Evolutionary conservation across 176 grass and related monocot genomes (phyloP), one percentile per base, ranked within the genome.

Genomic region (Triticum aestivum): DNA sequence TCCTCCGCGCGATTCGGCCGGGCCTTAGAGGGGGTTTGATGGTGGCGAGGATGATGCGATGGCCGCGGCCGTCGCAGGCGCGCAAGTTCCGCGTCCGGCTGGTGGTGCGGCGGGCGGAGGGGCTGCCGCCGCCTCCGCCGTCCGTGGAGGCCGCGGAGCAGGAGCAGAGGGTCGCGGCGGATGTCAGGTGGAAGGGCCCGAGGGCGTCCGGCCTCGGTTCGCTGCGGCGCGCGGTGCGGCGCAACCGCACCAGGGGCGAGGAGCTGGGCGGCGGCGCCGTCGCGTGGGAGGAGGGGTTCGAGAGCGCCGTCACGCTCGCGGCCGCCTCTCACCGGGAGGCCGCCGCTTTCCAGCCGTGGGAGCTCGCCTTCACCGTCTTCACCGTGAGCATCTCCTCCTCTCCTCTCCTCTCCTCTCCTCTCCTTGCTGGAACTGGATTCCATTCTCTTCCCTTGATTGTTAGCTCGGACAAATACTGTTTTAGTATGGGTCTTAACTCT

Each of bases 221-320:
- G 87, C 89, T 99, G 79, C 86, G 94, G 72, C 89, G 97, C 63
- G 89, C 80, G 65, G 83, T 97, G 86, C 86, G 88, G 87, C 93
- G 94, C 86, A 91, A 93, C 88, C 90, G 92, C 89, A 99, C 97
- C 69, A 85, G 89, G 78, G 96, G 86, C 85, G 97, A 84, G 78
- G 67, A 44, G 4, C 80, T 13, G 44, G 30, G 13, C 39, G 42
- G 59, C 3, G 29, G 7, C 47, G 34, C 33, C n/a, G 78, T 69
- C 9, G 68, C 61, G 52, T 99, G 94, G 97, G 92, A 99, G 34
- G 97, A 99, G 82, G 97, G 89, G 83, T 99, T 99, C 80, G 90
- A 90, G 61, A 90, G 87, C 78, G 86, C 84, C 9, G 90, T 92
- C 11, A 91, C 92, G 54, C 90, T 99, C 32, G 88, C 89, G 27